Conservation (phyloP, 2,329 filamentous ascomycete species). For the Chaetomium strumarium region DNA sequence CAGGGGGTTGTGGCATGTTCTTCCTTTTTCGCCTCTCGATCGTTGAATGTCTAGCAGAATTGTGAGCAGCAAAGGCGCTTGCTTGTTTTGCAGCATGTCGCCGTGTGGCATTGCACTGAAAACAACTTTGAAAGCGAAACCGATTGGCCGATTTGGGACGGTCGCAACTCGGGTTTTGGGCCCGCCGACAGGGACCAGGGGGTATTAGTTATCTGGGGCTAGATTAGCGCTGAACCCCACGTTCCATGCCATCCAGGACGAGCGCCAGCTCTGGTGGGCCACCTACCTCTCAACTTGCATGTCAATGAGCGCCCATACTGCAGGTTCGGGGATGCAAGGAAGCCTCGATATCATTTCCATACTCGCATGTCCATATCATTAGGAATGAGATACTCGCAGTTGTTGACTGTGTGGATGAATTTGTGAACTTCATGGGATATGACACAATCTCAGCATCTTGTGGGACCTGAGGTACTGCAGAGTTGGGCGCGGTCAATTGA, state of each 20-base stretch:
- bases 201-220: constrained; percentile 11
- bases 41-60: not conserved
- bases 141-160: constrained; percentile 8
- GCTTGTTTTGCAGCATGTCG: constrained; percentile 8
- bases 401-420: not conserved
- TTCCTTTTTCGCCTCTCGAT: too few relatives aligned
- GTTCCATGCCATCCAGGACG: constrained; percentile 7
- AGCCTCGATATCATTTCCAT: too few relatives aligned
- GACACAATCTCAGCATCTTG: constrained; percentile 1
- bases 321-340: not conserved
- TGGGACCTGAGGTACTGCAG: too few relatives aligned
- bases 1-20: too few relatives aligned
- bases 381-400: not conserved
- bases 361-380: not conserved
- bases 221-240: too few relatives aligned
- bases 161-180: constrained; percentile 10
- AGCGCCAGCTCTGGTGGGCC: constrained; percentile 5
- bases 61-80: not conserved
- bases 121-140: not conserved
- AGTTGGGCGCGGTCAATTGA: constrained; percentile 14
- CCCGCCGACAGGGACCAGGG: constrained; percentile 11
- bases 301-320: constrained; percentile 5
- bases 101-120: not conserved
- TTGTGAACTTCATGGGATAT: not conserved
- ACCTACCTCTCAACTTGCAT: constrained; percentile 16